A percentile compares a stretch with the other conserved stretches of the same genome.
These are phyloP conservation scores for Penicillium desertorum DNA, from an alignment of 495 filamentous ascomycete genomes.

Conservation along the genomic window DNA sequence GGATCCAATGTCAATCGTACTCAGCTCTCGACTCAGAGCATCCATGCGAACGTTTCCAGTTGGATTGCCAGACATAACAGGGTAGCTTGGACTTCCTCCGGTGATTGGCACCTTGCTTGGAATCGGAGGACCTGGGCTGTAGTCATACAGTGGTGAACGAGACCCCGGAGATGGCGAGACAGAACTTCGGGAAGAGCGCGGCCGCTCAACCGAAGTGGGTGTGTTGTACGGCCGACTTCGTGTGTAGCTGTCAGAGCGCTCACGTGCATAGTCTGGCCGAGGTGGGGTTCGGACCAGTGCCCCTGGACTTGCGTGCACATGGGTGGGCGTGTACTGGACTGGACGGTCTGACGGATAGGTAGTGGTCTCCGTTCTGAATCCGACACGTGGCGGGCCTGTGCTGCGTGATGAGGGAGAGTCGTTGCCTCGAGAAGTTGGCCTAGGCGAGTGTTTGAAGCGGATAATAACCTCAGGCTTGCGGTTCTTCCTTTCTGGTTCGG, in stretches of 20 bases:
- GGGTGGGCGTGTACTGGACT: conserved; percentile 21
- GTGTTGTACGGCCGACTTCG: conserved; percentile 28
- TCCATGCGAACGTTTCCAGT: conserved; percentile 46
- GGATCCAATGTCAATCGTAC: conserved; percentile 76
- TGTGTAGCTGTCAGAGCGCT: conserved; percentile 25
- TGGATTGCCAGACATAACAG: conserved; percentile 30
- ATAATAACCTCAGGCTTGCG: conserved; percentile 57
- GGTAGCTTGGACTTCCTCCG: conserved; percentile 32
- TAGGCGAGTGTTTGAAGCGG: conserved; percentile 49
- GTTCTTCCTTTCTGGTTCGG: conserved; percentile 81
- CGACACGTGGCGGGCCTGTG: conserved; percentile 23
- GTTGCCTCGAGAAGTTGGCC: conserved; percentile 29
- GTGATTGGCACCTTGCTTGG: conserved; percentile 72
- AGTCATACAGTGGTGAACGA: conserved; percentile 38
- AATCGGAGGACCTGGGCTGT: conserved; percentile 57
- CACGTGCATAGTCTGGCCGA: conserved; percentile 24
- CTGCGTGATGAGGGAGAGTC: conserved; percentile 17
- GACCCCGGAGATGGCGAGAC: conserved; percentile 35
- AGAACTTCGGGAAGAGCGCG: conserved; percentile 33
- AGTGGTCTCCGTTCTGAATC: conserved; percentile 23
- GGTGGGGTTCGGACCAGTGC: conserved; percentile 26
- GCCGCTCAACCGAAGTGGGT: conserved; percentile 26
- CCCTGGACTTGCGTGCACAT: conserved; percentile 19
- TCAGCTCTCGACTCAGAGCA: conserved; percentile 77
- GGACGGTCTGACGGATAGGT: conserved; percentile 20